Conservation (phyloP, 768 basidiomycete species). For the Podaxis rugospora region DNA sequence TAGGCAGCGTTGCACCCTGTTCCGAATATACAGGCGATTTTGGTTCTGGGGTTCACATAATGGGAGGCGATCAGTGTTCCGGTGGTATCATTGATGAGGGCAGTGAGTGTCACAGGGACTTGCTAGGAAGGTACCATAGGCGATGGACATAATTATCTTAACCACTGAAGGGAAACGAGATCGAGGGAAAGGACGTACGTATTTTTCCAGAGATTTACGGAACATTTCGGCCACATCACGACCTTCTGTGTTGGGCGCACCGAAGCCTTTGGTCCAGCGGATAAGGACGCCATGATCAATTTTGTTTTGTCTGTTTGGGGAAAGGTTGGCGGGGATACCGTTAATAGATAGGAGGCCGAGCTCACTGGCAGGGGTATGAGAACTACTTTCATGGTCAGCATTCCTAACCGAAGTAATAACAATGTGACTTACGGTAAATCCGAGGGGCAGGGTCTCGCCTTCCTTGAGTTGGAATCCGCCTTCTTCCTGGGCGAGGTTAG, state of each 20-base stretch:
- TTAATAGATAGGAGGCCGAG: conserved; percentile 12
- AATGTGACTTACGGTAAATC: conserved; percentile 80
- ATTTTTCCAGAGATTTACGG: conserved; percentile 70
- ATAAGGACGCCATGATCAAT: conserved; percentile 95
- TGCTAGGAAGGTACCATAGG: conserved; percentile 42
- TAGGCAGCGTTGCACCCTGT: conserved; percentile 99
- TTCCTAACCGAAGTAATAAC: conserved; percentile 2
- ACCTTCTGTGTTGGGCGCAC: conserved; percentile 87
- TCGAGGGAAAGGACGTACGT: conserved; percentile 43
- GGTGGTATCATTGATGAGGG: conserved; percentile 96
- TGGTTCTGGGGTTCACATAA: conserved; percentile 88
- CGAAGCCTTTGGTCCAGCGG: conserved; percentile 99
- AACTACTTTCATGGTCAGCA: conserved; percentile 46
- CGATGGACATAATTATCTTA: background rate
- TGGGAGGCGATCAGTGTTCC: conserved; percentile 96
- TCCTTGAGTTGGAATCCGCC: conserved; percentile 44
- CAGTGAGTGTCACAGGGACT: conserved; percentile 78
- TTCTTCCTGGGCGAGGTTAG: conserved; percentile 49
- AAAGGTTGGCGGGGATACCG: background rate
- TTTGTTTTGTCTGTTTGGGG: conserved; percentile 63
- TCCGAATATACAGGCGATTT: conserved; percentile 95
- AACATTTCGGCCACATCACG: conserved; percentile 94
- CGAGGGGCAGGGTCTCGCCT: conserved; percentile 69
- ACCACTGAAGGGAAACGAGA: background rate
- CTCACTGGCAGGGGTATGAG: conserved; percentile 92